phyloP scores from a whole-genome alignment of 768 basidiomycete genomes.

The Aureoboletus auriporus region DNA sequence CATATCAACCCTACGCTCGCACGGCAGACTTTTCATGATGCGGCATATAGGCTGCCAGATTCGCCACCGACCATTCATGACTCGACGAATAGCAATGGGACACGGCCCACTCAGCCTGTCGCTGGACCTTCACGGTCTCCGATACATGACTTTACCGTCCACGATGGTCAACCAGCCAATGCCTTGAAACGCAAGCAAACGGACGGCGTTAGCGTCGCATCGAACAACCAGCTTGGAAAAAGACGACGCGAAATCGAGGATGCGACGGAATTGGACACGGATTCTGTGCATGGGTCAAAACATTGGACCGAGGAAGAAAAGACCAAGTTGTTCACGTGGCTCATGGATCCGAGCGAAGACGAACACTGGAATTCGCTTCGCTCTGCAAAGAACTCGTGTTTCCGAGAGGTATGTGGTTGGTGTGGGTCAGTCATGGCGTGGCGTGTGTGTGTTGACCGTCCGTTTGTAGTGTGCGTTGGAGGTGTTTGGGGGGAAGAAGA shows the following conservation, averaged over 20 bases:
- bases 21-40: constrained; percentile 31
- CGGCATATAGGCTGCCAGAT: constrained; percentile 26
- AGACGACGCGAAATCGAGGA: constrained; percentile 31
- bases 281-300: constrained; percentile 60
- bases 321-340: constrained; percentile 71
- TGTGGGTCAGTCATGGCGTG: constrained; percentile 8
- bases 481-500: constrained; percentile 73
- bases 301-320: constrained; percentile 88
- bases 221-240: constrained; percentile 26
- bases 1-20: constrained; percentile 42
- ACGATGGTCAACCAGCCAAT: constrained; percentile 20
- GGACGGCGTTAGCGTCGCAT: constrained; percentile 26
- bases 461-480: constrained; percentile 57
- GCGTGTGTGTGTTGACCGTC: not conserved
- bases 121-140: constrained; percentile 30
- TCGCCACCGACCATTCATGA: constrained; percentile 31
- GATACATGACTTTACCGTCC: constrained; percentile 31
- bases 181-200: constrained; percentile 45
- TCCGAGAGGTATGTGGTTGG: constrained; percentile 55
- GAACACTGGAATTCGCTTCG: constrained; percentile 77
- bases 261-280: constrained; percentile 24
- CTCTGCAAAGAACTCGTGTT: constrained; percentile 78
- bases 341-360: constrained; percentile 67
- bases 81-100: constrained; percentile 21
- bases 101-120: constrained; percentile 25